A percentile compares a stretch with the other conserved stretches of the same genome.
Evolutionary conservation across 2,329 filamentous ascomycete genomes (phyloP).

Genomic region (Domatiomyces catenatus): DNA sequence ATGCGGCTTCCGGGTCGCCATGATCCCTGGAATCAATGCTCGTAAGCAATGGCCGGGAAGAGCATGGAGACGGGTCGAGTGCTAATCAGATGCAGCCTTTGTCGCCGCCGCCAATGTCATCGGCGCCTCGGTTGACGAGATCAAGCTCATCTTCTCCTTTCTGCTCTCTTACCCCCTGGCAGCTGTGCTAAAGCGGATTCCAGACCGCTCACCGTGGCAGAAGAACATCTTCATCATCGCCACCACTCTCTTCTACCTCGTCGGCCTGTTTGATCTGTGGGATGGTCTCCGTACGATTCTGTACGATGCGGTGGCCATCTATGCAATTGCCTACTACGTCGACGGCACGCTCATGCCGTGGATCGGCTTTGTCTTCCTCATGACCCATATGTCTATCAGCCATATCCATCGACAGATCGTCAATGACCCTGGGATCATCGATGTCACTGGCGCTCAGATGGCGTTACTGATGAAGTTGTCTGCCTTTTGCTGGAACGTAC

Average conservation of each 20-base stretch:
- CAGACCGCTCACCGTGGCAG: constrained; percentile 63
- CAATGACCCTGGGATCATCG: constrained; percentile 51
- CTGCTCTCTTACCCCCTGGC: constrained; percentile 85
- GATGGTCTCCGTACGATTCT: constrained; percentile 61
- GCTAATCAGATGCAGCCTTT: constrained; percentile 37
- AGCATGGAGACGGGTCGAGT: constrained; percentile 5
- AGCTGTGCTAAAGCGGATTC: constrained; percentile 73
- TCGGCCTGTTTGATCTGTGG: constrained; percentile 91
- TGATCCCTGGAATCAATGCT: constrained; percentile 50
- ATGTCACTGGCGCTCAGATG: constrained; percentile 94
- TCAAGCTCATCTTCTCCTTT: constrained; percentile 86
- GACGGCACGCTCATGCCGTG: constrained; percentile 93
- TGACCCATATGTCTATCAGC: constrained; percentile 86
- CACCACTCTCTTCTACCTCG: constrained; percentile 73
- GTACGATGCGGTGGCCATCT: constrained; percentile 65
- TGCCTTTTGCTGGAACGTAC: constrained; percentile 95
- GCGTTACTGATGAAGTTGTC: constrained; percentile 95
- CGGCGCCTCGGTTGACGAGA: constrained; percentile 50
- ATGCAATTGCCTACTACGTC: constrained; percentile 67
- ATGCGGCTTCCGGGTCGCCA: constrained; percentile 20
- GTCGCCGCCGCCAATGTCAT: constrained; percentile 40
- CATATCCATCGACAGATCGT: constrained; percentile 69
- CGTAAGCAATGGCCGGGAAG: constrained; percentile 29
- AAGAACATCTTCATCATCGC: constrained; percentile 81
- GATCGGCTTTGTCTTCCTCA: constrained; percentile 83